phyloP scores from a whole-genome alignment of 2,329 filamentous ascomycete genomes.

The Aspergillus fructus region DNA sequence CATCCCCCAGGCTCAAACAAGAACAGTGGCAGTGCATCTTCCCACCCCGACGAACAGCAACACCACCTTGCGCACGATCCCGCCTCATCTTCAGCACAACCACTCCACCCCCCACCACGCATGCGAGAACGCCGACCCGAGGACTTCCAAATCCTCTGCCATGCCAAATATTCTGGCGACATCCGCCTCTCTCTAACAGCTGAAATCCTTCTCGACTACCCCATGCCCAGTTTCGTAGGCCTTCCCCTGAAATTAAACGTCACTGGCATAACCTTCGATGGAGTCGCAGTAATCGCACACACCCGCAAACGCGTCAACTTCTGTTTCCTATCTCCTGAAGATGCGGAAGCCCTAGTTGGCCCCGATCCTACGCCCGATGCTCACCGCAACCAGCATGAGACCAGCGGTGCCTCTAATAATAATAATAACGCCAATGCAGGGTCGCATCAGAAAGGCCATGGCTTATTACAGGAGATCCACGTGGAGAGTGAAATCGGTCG shows the following conservation, averaged over 20 bases:
- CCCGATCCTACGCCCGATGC: constrained; percentile 31
- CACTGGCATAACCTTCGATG: constrained; percentile 91
- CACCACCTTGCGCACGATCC: constrained; percentile 18
- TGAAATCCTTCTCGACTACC: constrained; percentile 94
- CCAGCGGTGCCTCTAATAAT: neutral
- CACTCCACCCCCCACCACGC: constrained; percentile 46
- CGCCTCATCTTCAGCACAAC: constrained; percentile 14
- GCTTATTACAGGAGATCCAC: constrained; percentile 84
- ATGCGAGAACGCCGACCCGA: constrained; percentile 75
- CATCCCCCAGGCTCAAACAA: constrained; percentile 31
- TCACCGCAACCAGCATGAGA: constrained; percentile 25
- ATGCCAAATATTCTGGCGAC: constrained; percentile 85
- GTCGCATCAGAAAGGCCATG: constrained; percentile 58
- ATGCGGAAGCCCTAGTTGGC: constrained; percentile 74
- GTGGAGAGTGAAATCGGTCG: constrained; percentile 98
- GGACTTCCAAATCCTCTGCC: constrained; percentile 89
- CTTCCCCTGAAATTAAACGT: constrained; percentile 94
- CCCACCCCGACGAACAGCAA: constrained; percentile 23
- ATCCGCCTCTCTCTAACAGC: constrained; percentile 86
- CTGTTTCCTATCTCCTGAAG: constrained; percentile 90
- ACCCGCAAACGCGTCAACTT: constrained; percentile 88
- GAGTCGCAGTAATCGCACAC: constrained; percentile 86
- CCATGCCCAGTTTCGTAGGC: constrained; percentile 96
- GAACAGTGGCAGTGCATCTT: constrained; percentile 25
- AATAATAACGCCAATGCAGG: constrained; percentile 22